Base-by-base conservation (phyloP, 805 yeast genomes). In the Candida glaebosa region DNA sequence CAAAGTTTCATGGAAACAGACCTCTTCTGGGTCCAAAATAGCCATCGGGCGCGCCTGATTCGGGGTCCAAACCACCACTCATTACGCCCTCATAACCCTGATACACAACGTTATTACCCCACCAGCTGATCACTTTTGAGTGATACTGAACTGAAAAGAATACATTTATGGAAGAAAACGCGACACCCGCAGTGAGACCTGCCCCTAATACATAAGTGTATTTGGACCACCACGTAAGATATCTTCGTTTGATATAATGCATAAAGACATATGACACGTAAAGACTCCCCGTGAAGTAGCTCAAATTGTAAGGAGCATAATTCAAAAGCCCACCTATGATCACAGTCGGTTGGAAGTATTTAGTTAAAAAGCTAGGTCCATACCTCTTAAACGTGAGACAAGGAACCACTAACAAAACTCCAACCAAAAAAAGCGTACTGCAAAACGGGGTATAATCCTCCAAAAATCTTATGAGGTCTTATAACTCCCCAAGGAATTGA, bases 191-290 rank as follows among this genome's bases (percentile, higher is more conserved):
- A n/a, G 63, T 54, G 25, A 80, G 57, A 4, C 74, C 81, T 20
- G 79, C 68, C 14, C 75, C 58, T 38, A 81, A 56, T 31, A 81
- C 65, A 56, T 78, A 81, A 55, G 79, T 81, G 58, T 82, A 82
- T 57, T 80, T 82, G 26, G 79, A 76, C 87, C 82, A 82, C 83
- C 82, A 71, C 18, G 69, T 57, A 40, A 65, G 53, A 57, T 69
- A 73, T 47, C 61, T 58, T 38, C 63, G 60, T 50, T 72, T 70
- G 51, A 78, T 57, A 51, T 65, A 71, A 59, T 65, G 74, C 56
- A 76, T 78, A 59, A 81, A 81, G 3, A 66, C 39, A 43, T 65
- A 65, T 2, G 82, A 81, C 20, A 73, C 36, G 48, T 66, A 65
- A 50, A 83, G 70, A 42, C 84, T 78, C 8, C 79, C 76, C 1